Evolutionary conservation across 306 rosid genomes (phyloP).

Genomic region (Fragaria ananassa): DNA sequence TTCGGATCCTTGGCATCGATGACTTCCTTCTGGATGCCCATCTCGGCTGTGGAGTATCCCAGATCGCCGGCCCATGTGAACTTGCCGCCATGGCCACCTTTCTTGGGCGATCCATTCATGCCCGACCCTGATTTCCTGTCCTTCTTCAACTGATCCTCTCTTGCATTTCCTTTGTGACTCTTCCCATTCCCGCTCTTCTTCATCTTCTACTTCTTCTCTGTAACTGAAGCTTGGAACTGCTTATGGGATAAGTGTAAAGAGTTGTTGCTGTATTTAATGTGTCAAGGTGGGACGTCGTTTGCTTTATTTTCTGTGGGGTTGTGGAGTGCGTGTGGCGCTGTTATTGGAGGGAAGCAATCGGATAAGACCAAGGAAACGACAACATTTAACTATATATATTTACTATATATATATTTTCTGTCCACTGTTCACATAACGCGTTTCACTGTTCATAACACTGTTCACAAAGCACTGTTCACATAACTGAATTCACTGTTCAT

Average conservation of each 20-base stretch:
- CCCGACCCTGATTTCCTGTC: slow-evolving; percentile 83
- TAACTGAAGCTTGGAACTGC: background rate
- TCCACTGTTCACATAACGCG: no score
- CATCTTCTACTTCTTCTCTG: slow-evolving; percentile 37
- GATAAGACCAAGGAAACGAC: slow-evolving; percentile 22
- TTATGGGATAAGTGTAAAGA: background rate
- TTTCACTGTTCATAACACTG: no score
- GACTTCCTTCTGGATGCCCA: slow-evolving; percentile 35
- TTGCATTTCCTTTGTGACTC: slow-evolving; percentile 46
- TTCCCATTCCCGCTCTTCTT: slow-evolving; percentile 50
- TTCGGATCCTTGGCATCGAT: slow-evolving; percentile 71
- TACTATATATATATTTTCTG: no score
- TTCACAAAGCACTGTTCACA: no score
- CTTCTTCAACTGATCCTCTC: slow-evolving; percentile 43
- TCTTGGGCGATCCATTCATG: slow-evolving; percentile 85
- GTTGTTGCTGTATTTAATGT: background rate
- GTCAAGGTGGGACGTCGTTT: background rate
- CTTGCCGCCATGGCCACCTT: slow-evolving; percentile 90
- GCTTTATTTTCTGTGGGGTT: no score
- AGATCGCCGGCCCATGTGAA: slow-evolving; percentile 76
- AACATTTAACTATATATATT: no score
- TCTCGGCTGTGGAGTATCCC: slow-evolving; percentile 46
- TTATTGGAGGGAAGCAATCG: slow-evolving; percentile 5
- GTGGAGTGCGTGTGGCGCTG: background rate
- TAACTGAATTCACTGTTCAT: no score